Percentiles rank a stretch among this genome's conserved stretches.
Evolutionary conservation across 768 basidiomycete species (phyloP).

Genomic region (Russula ochroleuca): DNA sequence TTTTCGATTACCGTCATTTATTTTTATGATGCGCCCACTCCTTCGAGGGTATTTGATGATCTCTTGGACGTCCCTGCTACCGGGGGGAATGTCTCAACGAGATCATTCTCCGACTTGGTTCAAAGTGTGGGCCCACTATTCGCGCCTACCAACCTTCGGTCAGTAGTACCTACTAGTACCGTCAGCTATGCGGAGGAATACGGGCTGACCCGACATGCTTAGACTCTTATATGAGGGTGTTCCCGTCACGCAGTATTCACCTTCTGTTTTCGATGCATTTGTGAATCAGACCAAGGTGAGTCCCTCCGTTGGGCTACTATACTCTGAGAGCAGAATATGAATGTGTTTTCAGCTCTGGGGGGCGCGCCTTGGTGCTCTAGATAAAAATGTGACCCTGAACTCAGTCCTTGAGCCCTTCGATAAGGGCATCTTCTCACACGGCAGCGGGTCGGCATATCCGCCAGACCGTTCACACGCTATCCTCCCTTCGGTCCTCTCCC

Average conservation of each 20-base stretch:
- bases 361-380: background rate
- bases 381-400: too few species aligned
- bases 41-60: conserved; percentile 25
- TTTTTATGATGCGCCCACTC: conserved; percentile 28
- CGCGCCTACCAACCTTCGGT: background rate
- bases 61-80: conserved; percentile 17
- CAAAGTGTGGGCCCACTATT: background rate
- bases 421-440: conserved; percentile 3
- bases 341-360: too few species aligned
- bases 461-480: conserved; percentile 12
- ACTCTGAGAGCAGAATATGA: background rate
- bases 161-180: background rate
- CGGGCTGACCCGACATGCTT: background rate
- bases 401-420: too few species aligned
- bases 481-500: background rate
- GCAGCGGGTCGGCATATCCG: conserved; percentile 17
- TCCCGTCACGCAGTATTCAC: conserved; percentile 2
- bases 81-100: background rate
- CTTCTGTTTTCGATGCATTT: background rate
- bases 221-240: background rate
- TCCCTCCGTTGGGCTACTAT: background rate
- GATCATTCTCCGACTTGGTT: conserved; percentile 5
- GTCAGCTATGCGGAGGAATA: background rate
- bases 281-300: conserved; percentile 10
- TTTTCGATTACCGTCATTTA: background rate